Evolutionary conservation across 176 grass and related monocot genomes (phyloP).

Genomic region (sorghum (Sorghum bicolor)): Sorghum_bicolor_NCBIv3 NC_012879.2:58184001-58184500

Average conservation of each 20-base stretch:
- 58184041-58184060: not conserved
- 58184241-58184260: not conserved
- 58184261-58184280: not conserved
- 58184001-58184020: not conserved
- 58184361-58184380: slow-evolving; percentile 65
- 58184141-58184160: not conserved
- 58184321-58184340: slow-evolving; percentile 32
- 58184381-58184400: slow-evolving; percentile 85
- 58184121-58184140: not conserved
- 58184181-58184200: not conserved
- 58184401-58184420: slow-evolving; percentile 63
- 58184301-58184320: slow-evolving; percentile 84
- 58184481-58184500: not conserved
- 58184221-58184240: not conserved
- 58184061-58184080: not conserved
- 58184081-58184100: not conserved
- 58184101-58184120: not conserved
- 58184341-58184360: slow-evolving; percentile 54
- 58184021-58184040: not conserved
- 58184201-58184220: not conserved
- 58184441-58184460: too few relatives aligned
- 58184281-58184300: slow-evolving; percentile 54
- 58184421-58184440: not conserved
- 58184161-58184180: not conserved
- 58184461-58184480: too few relatives aligned